Base-by-base conservation (phyloP, 1,139 yeast species). In the Suhomyces bokatorum region DNA sequence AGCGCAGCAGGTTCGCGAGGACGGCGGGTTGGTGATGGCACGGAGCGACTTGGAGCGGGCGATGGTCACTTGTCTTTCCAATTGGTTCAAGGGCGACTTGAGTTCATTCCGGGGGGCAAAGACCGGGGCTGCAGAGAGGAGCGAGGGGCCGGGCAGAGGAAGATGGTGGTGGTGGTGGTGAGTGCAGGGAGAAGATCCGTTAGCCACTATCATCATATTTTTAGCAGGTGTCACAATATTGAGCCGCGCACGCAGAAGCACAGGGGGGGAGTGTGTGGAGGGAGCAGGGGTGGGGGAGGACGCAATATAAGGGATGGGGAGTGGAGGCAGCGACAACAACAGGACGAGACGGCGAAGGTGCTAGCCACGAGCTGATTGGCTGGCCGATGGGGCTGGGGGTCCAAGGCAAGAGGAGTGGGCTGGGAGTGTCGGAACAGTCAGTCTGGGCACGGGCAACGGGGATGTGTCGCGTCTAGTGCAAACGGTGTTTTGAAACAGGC, bases 31-130 rank as follows among this genome's bases (percentile, higher is more conserved):
- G 35, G 39, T 15, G n/a, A 37, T n/a, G 10, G 44, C 38, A 24
- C 39, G 41, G 34, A 43, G 34, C 4, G 45, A 43, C 39, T 20
- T 49, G 35, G 54, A 43, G 5, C 52, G 42, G 14, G 54, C 54
- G 7, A 52, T 42, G n/a, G 52, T 44, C 12, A 52, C 44, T 37
- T 49, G 54, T 32, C 51, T 46, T 43, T 52, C 55, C 43, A 52
- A 44, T 34, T 45, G 53, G 20, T 45, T 46, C 37, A 52, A 42
- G 4, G 55, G 55, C 2, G 54, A 50, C 32, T 44, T 50, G 35
- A 45, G 39, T 28, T 39, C 42, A 37, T 42, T 38, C 22, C 31
- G 39, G 7, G 36, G 31, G 4, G 47, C 26, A 8, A 26, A 28
- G 4, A 40, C 22, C 30, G 39, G 11, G 22, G 24, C 28, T 9